phyloP scores from a whole-genome alignment of 176 grass and related monocot genomes.

The Tuctoria greenei region DNA sequence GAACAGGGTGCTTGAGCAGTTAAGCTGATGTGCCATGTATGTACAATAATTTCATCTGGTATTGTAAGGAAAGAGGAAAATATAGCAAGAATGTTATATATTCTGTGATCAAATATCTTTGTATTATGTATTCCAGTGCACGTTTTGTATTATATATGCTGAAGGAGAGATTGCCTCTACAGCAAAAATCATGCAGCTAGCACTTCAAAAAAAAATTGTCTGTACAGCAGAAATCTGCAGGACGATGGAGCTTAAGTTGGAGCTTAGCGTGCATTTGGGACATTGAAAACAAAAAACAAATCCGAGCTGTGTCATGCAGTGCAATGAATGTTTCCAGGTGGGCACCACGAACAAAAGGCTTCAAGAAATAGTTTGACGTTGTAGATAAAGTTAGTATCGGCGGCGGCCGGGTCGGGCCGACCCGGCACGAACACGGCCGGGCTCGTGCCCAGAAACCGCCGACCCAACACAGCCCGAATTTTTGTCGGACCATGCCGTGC shows the following conservation, averaged over 20 bases:
- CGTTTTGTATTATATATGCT: not conserved
- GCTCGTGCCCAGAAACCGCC: too few species aligned
- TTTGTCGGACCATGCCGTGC: too few species aligned
- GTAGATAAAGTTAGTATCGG: not conserved
- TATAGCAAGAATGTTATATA: not conserved
- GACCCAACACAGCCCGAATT: too few species aligned
- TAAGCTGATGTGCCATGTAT: not conserved
- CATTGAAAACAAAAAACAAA: not conserved
- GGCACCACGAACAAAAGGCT: not conserved
- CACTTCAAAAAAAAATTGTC: too few species aligned
- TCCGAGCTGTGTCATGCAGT: not conserved
- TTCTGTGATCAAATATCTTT: not conserved
- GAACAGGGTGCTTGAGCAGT: not conserved
- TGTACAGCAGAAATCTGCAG: not conserved
- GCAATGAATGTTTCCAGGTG: not conserved
- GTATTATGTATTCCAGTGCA: not conserved
- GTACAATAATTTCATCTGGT: not conserved
- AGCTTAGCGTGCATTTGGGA: not conserved
- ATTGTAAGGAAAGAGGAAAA: not conserved
- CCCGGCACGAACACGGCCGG: too few species aligned
- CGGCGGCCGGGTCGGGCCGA: too few species aligned
- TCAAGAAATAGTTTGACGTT: not conserved
- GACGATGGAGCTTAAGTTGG: not conserved
- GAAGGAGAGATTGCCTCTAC: too few species aligned
- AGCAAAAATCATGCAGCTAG: too few species aligned